A percentile compares a stretch with the other conserved stretches of the same genome.
phyloP scores from a whole-genome alignment of 2,329 filamentous ascomycete species.

The Diaporthe batatas region DNA sequence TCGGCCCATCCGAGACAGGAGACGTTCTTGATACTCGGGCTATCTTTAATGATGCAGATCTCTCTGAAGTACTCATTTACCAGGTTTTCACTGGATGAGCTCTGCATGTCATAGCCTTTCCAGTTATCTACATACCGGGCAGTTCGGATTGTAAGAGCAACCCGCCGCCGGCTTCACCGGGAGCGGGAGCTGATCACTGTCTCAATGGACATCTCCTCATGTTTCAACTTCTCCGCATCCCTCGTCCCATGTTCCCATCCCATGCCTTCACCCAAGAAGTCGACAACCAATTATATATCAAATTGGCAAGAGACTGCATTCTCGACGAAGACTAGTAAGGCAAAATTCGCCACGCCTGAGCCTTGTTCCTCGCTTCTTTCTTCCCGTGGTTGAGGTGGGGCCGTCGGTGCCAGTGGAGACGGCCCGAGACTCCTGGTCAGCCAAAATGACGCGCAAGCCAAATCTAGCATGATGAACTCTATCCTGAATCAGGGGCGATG shows the following conservation, averaged over 20 bases:
- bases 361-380: background rate
- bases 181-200: constrained; percentile 1
- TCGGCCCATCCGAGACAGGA: background rate
- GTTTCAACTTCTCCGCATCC: constrained; percentile 28
- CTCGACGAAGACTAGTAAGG: too few species aligned
- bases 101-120: background rate
- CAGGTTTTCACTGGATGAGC: too few species aligned
- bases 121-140: background rate
- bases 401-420: background rate
- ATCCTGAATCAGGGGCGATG: constrained; percentile 6
- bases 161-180: constrained; percentile 12
- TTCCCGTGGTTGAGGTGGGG: background rate
- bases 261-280: background rate
- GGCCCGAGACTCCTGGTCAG: constrained; percentile 3
- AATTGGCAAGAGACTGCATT: background rate
- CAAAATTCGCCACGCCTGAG: background rate
- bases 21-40: background rate
- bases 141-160: background rate
- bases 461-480: constrained; percentile 24
- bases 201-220: constrained; percentile 12
- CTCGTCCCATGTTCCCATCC: constrained; percentile 3
- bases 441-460: constrained; percentile 10
- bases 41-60: too few species aligned
- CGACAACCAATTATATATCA: too few species aligned
- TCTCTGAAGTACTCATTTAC: background rate